Evolutionary conservation across 2,329 filamentous ascomycete genomes (phyloP).

Genomic region (Aureobasidium subglaciale): DNA sequence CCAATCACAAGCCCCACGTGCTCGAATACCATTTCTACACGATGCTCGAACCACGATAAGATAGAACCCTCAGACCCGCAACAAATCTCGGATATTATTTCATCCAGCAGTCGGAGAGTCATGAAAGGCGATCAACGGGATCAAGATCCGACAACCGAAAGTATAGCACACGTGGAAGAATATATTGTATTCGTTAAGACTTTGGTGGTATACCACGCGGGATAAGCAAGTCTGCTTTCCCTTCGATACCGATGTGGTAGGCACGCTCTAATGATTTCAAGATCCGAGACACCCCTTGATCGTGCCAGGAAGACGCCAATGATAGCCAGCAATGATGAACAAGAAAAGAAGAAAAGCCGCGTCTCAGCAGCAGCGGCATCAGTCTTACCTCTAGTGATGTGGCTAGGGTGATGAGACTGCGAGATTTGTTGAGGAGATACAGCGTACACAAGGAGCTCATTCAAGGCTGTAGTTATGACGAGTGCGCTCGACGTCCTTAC

Average conservation of each 20-base stretch:
- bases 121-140: neutral
- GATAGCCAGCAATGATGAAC: neutral
- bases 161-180: neutral
- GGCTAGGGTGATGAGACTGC: neutral
- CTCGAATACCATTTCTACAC: neutral
- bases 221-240: neutral
- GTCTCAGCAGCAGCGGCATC: neutral
- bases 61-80: neutral
- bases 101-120: neutral
- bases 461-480: constrained; percentile 69
- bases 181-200: neutral
- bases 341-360: neutral
- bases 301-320: neutral
- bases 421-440: neutral
- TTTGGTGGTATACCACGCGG: neutral
- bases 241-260: neutral
- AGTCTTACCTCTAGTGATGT: neutral
- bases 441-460: neutral
- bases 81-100: neutral
- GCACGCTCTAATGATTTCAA: neutral
- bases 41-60: neutral
- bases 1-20: constrained; percentile 10
- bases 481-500: constrained; percentile 75
- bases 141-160: neutral
- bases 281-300: neutral